A percentile compares a stretch with the other conserved stretches of the same genome.
These are phyloP conservation scores for Mycena galericulata DNA, from an alignment of 768 basidiomycete species.

Conservation along the genomic window DNA sequence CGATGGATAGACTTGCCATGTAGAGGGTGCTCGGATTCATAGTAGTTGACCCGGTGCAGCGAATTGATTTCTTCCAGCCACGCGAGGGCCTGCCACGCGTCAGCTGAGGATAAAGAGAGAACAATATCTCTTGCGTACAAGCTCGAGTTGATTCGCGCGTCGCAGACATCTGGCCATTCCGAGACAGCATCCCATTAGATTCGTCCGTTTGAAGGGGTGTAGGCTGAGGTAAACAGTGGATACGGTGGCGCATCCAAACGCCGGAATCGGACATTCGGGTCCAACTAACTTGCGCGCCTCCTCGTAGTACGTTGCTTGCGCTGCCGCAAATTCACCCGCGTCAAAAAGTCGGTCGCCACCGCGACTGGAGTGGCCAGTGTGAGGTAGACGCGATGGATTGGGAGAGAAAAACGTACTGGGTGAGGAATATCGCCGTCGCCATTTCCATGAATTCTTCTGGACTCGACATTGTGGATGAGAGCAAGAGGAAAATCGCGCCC, in stretches of 20 bases:
- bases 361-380: neutral
- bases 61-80: conserved; percentile 20
- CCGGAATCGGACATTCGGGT: neutral
- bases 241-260: too few relatives aligned
- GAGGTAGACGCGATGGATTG: too few relatives aligned
- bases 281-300: neutral
- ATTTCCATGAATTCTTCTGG: too few relatives aligned
- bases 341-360: neutral
- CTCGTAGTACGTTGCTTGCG: neutral
- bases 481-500: too few relatives aligned
- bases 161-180: neutral
- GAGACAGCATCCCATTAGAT: conserved; percentile 1
- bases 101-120: neutral
- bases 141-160: neutral
- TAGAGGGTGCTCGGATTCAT: neutral
- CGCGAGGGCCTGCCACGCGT: conserved; percentile 13
- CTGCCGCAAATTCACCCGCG: neutral
- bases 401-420: too few relatives aligned
- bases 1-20: neutral
- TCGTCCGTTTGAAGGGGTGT: neutral
- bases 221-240: neutral
- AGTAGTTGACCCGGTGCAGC: neutral
- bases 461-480: too few relatives aligned
- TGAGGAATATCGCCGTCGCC: too few relatives aligned
- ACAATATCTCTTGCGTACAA: neutral